phyloP scores from a whole-genome alignment of 177 flowering plant genomes.

The Vitis hybrid region DNA sequence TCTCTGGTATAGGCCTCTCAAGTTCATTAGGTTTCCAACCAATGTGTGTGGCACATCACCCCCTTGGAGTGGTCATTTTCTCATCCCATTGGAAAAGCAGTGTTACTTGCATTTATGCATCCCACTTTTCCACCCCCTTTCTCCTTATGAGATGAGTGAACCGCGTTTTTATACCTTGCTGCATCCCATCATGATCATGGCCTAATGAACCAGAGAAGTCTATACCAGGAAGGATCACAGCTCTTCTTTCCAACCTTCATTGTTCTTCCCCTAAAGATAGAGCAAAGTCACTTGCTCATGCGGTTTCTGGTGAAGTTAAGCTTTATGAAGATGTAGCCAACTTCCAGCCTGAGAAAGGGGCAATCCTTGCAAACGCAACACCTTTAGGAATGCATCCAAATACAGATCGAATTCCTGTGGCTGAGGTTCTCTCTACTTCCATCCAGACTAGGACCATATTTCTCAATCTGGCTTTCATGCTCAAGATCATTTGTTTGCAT shows the following conservation, averaged over 20 bases:
- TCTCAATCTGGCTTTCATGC: not conserved
- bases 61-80: too few species aligned
- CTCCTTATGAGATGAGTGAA: too few species aligned
- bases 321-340: conserved; percentile 18
- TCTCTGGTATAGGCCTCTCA: too few species aligned
- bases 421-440: conserved; percentile 17
- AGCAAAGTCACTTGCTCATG: conserved; percentile 32
- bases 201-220: too few species aligned
- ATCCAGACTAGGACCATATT: not conserved
- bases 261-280: conserved; percentile 18
- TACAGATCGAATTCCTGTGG: conserved; percentile 26
- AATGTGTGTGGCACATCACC: too few species aligned
- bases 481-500: not conserved
- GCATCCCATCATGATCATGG: too few species aligned
- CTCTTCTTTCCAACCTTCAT: not conserved
- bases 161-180: too few species aligned
- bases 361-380: conserved; percentile 38
- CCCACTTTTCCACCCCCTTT: too few species aligned
- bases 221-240: too few species aligned
- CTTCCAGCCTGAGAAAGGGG: conserved; percentile 26
- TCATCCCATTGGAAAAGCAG: too few species aligned
- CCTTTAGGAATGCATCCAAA: conserved; percentile 39
- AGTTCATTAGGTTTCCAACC: too few species aligned
- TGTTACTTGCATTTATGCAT: too few species aligned
- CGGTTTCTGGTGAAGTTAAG: conserved; percentile 28